Conservation (phyloP, 1,284 basidiomycete genomes). For the Schizophyllum commune region DNA sequence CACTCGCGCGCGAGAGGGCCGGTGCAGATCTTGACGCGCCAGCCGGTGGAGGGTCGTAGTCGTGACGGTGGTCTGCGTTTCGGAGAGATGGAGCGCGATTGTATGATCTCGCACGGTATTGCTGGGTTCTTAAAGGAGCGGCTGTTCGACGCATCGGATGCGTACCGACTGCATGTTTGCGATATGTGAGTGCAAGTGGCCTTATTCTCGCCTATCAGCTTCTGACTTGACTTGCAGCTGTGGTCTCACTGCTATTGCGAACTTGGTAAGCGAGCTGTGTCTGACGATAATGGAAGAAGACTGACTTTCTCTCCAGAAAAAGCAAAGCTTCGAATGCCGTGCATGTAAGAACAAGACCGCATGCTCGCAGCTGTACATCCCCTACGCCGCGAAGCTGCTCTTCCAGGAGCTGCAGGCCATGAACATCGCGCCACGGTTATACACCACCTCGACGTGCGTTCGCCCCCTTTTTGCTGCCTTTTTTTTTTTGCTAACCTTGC, state of each 20-base stretch:
- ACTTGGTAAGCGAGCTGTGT: slow-evolving; percentile 49
- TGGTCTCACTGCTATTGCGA: slow-evolving; percentile 91
- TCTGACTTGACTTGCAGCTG: slow-evolving; percentile 45
- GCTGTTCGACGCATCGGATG: slow-evolving; percentile 89
- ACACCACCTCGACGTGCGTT: slow-evolving; percentile 60
- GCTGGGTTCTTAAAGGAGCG: slow-evolving; percentile 96
- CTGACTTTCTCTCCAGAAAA: slow-evolving; percentile 47
- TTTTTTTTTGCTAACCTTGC: not conserved
- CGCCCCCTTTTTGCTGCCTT: not conserved
- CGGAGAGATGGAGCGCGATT: slow-evolving; percentile 99
- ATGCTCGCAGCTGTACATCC: slow-evolving; percentile 86
- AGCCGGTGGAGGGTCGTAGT: slow-evolving; percentile 99
- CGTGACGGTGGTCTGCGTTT: slow-evolving; percentile 98
- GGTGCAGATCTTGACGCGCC: slow-evolving; percentile 94
- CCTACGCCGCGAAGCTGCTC: slow-evolving; percentile 86
- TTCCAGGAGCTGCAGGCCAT: slow-evolving; percentile 93
- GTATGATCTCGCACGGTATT: slow-evolving; percentile 99
- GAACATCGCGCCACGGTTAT: slow-evolving; percentile 83
- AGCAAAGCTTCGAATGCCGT: slow-evolving; percentile 83
- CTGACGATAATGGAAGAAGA: not conserved
- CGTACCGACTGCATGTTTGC: slow-evolving; percentile 93
- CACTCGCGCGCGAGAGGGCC: slow-evolving; percentile 96
- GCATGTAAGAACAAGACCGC: slow-evolving; percentile 95
- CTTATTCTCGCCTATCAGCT: not conserved
- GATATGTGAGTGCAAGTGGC: slow-evolving; percentile 66